Percentiles rank a stretch among this genome's conserved stretches.
These are phyloP conservation scores for Vishniacozyma victoriae DNA, from an alignment of 768 basidiomycete genomes.

Conservation along the genomic window DNA sequence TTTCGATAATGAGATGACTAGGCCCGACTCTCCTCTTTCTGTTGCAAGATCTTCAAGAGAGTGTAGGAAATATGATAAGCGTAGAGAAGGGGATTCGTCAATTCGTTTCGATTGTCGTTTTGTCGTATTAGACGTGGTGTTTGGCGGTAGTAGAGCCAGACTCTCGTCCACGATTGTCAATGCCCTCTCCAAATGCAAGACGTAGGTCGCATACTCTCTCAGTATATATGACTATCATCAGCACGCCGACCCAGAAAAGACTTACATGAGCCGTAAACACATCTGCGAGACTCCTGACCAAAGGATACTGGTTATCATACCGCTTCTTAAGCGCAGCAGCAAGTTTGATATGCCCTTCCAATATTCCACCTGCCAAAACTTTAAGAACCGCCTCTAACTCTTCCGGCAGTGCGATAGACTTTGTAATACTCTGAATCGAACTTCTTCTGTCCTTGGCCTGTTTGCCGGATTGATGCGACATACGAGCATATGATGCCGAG, in stretches of 20 bases:
- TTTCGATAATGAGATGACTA: constrained; percentile 91
- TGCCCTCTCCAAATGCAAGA: constrained; percentile 87
- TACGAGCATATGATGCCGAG: constrained; percentile 4
- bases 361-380: constrained; percentile 75
- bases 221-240: constrained; percentile 75
- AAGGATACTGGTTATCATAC: constrained; percentile 91
- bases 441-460: neutral
- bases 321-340: constrained; percentile 78
- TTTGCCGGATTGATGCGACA: constrained; percentile 13
- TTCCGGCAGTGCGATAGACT: constrained; percentile 59
- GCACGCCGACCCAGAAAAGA: constrained; percentile 24
- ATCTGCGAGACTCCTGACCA: constrained; percentile 86
- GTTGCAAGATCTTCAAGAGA: constrained; percentile 67
- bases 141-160: constrained; percentile 50
- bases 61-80: constrained; percentile 10
- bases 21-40: constrained; percentile 85
- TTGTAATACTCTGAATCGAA: neutral
- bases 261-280: constrained; percentile 91
- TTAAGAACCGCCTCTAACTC: constrained; percentile 79
- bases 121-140: neutral
- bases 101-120: constrained; percentile 13
- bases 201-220: constrained; percentile 86
- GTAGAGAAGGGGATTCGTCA: constrained; percentile 14
- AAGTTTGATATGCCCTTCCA: constrained; percentile 81
- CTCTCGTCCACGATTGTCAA: constrained; percentile 79